Evolutionary conservation across 345 rosid genomes (phyloP), one percentile per base, ranked within the genome.

Genomic region (Brassica juncea): DNA sequence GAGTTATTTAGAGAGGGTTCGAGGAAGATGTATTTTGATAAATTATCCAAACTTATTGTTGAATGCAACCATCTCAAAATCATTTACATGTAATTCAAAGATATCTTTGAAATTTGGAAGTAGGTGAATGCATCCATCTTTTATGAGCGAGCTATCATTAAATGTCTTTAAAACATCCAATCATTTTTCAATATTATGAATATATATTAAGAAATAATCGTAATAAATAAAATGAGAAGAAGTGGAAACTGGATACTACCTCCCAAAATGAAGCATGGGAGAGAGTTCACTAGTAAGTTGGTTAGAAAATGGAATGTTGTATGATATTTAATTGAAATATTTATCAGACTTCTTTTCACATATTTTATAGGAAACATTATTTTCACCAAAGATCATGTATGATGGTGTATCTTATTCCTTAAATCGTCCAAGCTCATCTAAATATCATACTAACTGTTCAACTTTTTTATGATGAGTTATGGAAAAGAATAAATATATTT

Each of bases 301-400:
- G 80, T 77, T 70, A 68, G 80, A 34, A 16, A 49, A 70, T 35
- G 71, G 65, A 63, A 63, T 77, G 75, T 62, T 70, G 59, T 37
- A 71, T 57, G 52, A 62, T 30, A 28, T 61, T 61, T 61, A 5
- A 61, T 12, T 28, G 32, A 61, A 59, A 21, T 8, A 59, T 59
- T 4, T 23, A 4, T 59, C 4, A 25, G 27, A 19, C 12, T 8
- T 57, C 21, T 52, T 52, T 52, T n/a, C 3, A 52, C 15, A 57
- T 7, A 19, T 8, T 21, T 57, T 8, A 2, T 19, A 15, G 10
- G 61, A 57, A 57, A 57, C 28, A 1, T 57, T 21, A 57, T 57
- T 57, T 39, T 57, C 28, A 57, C 61, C 61, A 57, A 8, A 39
- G 47, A 10, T 39, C 47, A 39, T 39, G 47, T 39, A 54, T 15